Evolutionary conservation across 768 basidiomycete genomes (phyloP), one percentile per base, ranked within the genome.

Genomic region (Trametes cubensis): DNA sequence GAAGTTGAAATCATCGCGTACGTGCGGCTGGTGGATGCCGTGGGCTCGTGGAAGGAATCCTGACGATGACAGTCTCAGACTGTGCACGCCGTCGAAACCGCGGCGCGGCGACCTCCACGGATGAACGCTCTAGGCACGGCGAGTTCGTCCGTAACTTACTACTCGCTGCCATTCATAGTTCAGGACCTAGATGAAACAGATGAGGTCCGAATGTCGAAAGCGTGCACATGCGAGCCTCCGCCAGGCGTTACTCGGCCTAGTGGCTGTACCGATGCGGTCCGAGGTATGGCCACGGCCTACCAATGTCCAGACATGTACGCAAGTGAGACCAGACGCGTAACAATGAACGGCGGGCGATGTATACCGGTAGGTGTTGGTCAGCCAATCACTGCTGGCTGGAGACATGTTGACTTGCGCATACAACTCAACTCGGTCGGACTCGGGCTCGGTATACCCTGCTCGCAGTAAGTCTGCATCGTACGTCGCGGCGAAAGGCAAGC

Each of bases 321-420:
- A 28, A 20, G 48, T 58, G 57, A 58, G 48, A 58, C 57, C 39
- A 58, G 26, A 48, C 57, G 18, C 26, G 48, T 30, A 28, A 21
- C 48, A 50, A 7, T 17, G 30, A 3, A 21, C 3, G n/a, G 40
- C 20, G n/a, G 23, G 17, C 54, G 28, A 25, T 25, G 46, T 4
- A 47, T 47, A 23, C 20, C n/a, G 14, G 23, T 7, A 14, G 10
- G 46, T 20, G 8, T 23, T 11, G 8, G 23, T 6, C 23, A 20
- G 34, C 34, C 34, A 34, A 34, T 34, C 34, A 34, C 5, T 11
- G 34, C 10, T 34, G 34, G 34, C 34, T 34, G 10, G 10, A 34
- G 34, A 34, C 34, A 34, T 34, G 34, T 34, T 11, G 34, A 5
- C 34, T 34, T 34, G 34, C 10, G 34, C 34, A 34, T 10, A 34